Base-by-base conservation (phyloP, 2,329 filamentous ascomycete species). In the Drechslera avenae region DNA sequence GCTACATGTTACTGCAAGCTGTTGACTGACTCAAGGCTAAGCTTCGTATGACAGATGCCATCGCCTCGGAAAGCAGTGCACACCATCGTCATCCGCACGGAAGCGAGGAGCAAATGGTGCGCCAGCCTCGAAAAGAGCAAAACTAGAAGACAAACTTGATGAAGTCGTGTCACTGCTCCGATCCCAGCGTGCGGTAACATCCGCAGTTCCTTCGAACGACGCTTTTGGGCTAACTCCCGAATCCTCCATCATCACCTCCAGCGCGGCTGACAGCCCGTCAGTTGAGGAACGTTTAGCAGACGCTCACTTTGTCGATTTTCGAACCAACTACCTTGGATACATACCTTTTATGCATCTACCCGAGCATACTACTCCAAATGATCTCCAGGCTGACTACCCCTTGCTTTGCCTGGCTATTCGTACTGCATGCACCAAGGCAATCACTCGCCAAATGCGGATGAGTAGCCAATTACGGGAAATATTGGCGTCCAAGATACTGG, bases 121-220 rank as follows among this genome's bases (percentile, higher is more conserved):
- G 2, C 12, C 39, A 37, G 10, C 16, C 5, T 49, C 46, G 1
- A 57, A 49, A 54, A 59, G 54, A 10, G 50, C 57, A 4, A 53
- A 59, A 18, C 42, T 73, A 3, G 69, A 73, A 35, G 66, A 71
- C 9, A 72, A 69, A 17, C 52, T 73, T 8, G 62, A 69, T 35
- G 63, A 63, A 33, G 41, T 73, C 1, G 68, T 69, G 3, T 53
- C 63, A 1, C 31, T 72, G 14, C 57, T 71, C 5, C 63, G 62
- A n/a, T 56, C 57, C 3, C 59, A 64, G 30, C 47, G 49, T n/a
- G 39, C 34, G 19, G 14, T 28, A 17, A 13, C 18, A 14, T 28
- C 19, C 13, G 17, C 45, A 23, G 10, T 13, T n/a, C 39, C 39
- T 28, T 30, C 57, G 13, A 10, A 45, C n/a, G 41, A 45, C 12